phyloP scores from a whole-genome alignment of 2,329 filamentous ascomycete genomes.

The Trichoderma lentiforme region DNA sequence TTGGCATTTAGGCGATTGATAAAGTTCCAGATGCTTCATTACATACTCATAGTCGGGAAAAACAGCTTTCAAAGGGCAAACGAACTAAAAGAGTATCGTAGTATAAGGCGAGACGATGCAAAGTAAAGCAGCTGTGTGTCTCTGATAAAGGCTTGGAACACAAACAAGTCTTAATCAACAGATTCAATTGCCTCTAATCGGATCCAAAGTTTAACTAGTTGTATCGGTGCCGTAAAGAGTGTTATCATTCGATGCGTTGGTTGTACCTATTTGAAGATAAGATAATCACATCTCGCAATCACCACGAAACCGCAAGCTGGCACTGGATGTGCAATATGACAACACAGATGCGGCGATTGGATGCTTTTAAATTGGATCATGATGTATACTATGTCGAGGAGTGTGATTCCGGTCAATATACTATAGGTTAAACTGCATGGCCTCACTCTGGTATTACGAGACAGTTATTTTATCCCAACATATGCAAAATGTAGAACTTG shows the following conservation, averaged over 20 bases:
- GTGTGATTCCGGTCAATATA: background rate
- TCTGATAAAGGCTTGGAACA: no score
- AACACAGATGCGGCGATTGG: background rate
- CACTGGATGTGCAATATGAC: background rate
- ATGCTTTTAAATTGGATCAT: background rate
- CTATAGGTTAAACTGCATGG: accelerated
- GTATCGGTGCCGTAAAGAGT: no score
- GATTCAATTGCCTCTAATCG: no score
- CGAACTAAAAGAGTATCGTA: no score
- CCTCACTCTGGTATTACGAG: background rate
- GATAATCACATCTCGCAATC: no score
- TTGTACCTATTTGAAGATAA: no score
- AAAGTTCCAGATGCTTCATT: background rate
- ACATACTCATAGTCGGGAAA: background rate
- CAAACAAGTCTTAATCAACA: no score
- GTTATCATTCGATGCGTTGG: no score
- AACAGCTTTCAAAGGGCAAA: background rate
- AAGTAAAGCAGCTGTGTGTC: no score
- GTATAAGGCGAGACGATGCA: no score
- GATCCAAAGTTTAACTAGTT: no score
- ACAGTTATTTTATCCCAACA: background rate
- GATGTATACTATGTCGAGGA: background rate
- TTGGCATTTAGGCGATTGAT: background rate
- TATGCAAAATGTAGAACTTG: background rate
- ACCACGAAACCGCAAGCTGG: no score